Conservation (phyloP, 2,329 filamentous ascomycete genomes). For the Xylariaceae sp. region DNA sequence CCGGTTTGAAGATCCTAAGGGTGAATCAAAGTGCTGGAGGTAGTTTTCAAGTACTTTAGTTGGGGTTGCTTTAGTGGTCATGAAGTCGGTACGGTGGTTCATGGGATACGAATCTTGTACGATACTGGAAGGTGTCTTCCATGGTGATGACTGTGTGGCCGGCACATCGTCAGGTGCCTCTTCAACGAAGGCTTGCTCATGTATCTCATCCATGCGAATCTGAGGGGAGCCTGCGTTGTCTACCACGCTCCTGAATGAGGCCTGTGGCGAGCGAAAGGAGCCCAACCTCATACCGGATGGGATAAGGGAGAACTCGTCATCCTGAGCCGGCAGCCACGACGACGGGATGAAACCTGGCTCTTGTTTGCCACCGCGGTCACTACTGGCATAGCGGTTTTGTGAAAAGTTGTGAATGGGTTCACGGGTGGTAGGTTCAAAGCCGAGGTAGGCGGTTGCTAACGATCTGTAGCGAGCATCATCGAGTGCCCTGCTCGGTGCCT, state of each 20-base stretch:
- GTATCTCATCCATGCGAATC: conserved; percentile 15
- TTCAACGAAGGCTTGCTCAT: conserved; percentile 1
- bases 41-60: conserved; percentile 47
- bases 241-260: conserved; percentile 42
- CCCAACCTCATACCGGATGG: conserved; percentile 12
- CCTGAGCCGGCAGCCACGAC: conserved; percentile 2
- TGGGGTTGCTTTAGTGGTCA: conserved; percentile 44
- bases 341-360: background rate
- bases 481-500: conserved; percentile 43
- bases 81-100: conserved; percentile 28
- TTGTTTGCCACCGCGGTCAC: background rate
- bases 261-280: conserved; percentile 29
- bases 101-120: conserved; percentile 52
- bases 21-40: conserved; percentile 35
- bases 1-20: conserved; percentile 16
- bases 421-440: conserved; percentile 33
- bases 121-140: conserved; percentile 43
- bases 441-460: conserved; percentile 48
- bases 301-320: conserved; percentile 4
- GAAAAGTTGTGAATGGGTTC: background rate
- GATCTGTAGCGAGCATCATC: conserved; percentile 47
- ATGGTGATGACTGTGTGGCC: conserved; percentile 33
- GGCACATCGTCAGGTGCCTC: background rate
- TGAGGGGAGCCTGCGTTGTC: conserved; percentile 39
- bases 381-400: background rate